These are phyloP conservation scores for Hyphochytrium catenoides DNA, from an alignment of 352 stramenopile species.

Conservation along the genomic window DNA sequence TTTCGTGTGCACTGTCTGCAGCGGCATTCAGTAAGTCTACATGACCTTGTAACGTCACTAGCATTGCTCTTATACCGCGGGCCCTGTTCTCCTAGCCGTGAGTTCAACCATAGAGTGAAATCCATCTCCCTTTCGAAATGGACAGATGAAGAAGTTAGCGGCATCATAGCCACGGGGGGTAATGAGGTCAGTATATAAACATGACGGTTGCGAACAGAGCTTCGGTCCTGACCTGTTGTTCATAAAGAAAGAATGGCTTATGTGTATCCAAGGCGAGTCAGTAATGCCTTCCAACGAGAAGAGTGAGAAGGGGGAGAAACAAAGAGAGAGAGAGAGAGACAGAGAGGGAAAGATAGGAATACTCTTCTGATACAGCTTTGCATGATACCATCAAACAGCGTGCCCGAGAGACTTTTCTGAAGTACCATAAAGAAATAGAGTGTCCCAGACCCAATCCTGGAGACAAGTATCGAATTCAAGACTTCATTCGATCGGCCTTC, in stretches of 20 bases:
- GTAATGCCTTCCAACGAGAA: too few relatives aligned
- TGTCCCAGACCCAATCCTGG: constrained; percentile 27
- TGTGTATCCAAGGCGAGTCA: too few relatives aligned
- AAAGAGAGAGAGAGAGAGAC: too few relatives aligned
- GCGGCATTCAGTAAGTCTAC: constrained; percentile 64
- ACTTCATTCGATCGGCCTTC: constrained; percentile 63
- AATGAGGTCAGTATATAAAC: constrained; percentile 45
- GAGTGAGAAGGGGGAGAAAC: too few relatives aligned
- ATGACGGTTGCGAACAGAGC: too few relatives aligned
- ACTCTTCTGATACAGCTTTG: too few relatives aligned
- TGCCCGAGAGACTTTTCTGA: too few relatives aligned
- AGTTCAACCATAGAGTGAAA: constrained; percentile 77
- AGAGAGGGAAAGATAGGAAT: too few relatives aligned
- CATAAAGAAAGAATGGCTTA: too few relatives aligned
- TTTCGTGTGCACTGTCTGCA: constrained; percentile 79
- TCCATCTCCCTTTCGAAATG: constrained; percentile 82
- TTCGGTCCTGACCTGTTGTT: too few relatives aligned
- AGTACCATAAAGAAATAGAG: too few relatives aligned
- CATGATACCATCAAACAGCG: too few relatives aligned
- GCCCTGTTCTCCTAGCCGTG: constrained; percentile 19
- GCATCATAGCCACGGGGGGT: constrained; percentile 55
- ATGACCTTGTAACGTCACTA: neutral
- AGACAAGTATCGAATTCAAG: constrained; percentile 50
- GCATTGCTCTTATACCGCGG: neutral
- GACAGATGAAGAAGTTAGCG: constrained; percentile 66